These are phyloP conservation scores for Fermentozyma sake DNA, from an alignment of 1,139 yeast species.

Conservation along the genomic window DNA sequence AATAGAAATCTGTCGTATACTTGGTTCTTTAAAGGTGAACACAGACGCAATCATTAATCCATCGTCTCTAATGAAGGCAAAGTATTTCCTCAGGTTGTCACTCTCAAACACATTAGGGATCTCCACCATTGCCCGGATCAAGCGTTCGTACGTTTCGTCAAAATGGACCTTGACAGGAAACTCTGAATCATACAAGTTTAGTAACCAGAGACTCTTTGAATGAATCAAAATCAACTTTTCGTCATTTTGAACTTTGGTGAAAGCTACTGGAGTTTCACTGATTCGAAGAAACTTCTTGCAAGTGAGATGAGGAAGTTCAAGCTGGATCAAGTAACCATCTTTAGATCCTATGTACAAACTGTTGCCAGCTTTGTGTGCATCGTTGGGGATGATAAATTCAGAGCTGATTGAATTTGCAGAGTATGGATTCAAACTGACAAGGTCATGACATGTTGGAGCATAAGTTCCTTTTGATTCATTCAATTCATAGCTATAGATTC, in stretches of 20 bases:
- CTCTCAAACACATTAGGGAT: slow-evolving; percentile 5
- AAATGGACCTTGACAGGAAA: slow-evolving; percentile 41
- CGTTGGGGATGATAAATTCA: slow-evolving; percentile 8
- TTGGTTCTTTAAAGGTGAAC: slow-evolving; percentile 22
- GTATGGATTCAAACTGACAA: slow-evolving; percentile 7
- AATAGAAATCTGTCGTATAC: slow-evolving; percentile 29
- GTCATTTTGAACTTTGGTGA: slow-evolving; percentile 10
- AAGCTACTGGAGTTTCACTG: slow-evolving; percentile 22
- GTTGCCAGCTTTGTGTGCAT: slow-evolving; percentile 3
- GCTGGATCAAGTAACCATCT: slow-evolving; percentile 12
- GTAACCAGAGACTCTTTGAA: slow-evolving; percentile 40
- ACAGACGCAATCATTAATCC: slow-evolving; percentile 41
- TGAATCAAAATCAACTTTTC: slow-evolving; percentile 20
- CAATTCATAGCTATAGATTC: slow-evolving; percentile 1
- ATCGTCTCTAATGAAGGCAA: slow-evolving; percentile 45
- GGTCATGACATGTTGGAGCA: slow-evolving; percentile 1
- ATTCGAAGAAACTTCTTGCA: slow-evolving; percentile 15
- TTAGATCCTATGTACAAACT: slow-evolving; percentile 15
- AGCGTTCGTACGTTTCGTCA: slow-evolving; percentile 29
- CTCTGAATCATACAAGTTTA: slow-evolving; percentile 26
- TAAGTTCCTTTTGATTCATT: background rate
- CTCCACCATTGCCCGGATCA: slow-evolving; percentile 10
- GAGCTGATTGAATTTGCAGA: slow-evolving; percentile 1
- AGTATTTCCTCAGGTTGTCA: slow-evolving; percentile 10
- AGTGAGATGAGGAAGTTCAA: slow-evolving; percentile 3